Conservation (phyloP, 1,139 yeast species). For the Saccharomyces hybrid region DNA sequence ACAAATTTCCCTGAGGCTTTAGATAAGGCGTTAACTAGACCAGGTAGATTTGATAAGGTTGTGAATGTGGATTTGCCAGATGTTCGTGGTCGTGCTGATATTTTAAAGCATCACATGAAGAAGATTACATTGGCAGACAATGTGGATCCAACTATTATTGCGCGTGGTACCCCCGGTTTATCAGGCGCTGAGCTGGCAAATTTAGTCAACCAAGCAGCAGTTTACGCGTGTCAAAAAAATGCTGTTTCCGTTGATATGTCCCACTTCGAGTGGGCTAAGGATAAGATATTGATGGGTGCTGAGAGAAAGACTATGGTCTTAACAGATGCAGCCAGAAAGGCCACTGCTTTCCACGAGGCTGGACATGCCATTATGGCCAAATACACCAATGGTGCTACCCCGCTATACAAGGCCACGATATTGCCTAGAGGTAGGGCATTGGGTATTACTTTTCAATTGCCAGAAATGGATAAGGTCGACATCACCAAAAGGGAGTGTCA, state of each 20-base stretch:
- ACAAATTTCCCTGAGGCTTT: conserved; percentile 95
- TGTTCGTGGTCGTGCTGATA: conserved; percentile 93
- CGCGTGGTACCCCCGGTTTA: conserved; percentile 95
- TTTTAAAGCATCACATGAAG: conserved; percentile 84
- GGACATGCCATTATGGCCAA: conserved; percentile 98
- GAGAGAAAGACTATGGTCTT: conserved; percentile 96
- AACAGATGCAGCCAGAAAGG: conserved; percentile 87
- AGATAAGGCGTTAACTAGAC: conserved; percentile 95
- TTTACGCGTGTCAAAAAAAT: conserved; percentile 86
- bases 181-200: conserved; percentile 97
- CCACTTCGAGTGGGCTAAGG: conserved; percentile 99
- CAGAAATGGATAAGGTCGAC: conserved; percentile 97
- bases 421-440: conserved; percentile 94
- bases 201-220: conserved; percentile 95
- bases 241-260: conserved; percentile 85
- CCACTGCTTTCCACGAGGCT: conserved; percentile 97
- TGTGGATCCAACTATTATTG: conserved; percentile 82
- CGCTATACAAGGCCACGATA: conserved; percentile 92
- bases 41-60: conserved; percentile 95
- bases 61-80: conserved; percentile 95
- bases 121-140: conserved; percentile 78
- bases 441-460: conserved; percentile 94
- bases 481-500: conserved; percentile 82
- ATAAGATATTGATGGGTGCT: conserved; percentile 94
- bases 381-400: conserved; percentile 92